Base-by-base conservation (phyloP, 2,329 filamentous ascomycete genomes). In the Beauveria rudraprayagi region DNA sequence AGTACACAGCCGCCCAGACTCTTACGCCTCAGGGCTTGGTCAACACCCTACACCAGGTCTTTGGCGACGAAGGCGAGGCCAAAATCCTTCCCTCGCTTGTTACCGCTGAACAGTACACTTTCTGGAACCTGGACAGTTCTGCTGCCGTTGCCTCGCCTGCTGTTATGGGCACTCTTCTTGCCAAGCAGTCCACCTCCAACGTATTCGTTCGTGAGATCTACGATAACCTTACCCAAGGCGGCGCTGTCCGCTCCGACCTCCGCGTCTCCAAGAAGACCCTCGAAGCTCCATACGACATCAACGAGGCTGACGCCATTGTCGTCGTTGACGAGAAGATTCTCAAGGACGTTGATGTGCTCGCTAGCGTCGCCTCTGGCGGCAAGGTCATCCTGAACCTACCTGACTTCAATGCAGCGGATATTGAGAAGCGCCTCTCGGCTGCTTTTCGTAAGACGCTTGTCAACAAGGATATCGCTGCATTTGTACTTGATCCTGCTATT, bases 111-210 rank as follows among this genome's bases (percentile, higher is more conserved):
- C 90, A 97, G 75, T 97, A 94, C 77, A 88, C 87, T 14, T 97
- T 99, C 82, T 97, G 92, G 92, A 90, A 97, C 67, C 72, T 90
- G 46, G 93, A 96, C 70, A 83, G 86, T 72, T 92, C 92, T 30
- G 75, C 79, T 1, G 83, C 88, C 56, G 80, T 82, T 56, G 79
- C 79, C 62, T 86, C 91, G 1, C 87, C 91, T 11, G 76, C 83
- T 24, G 83, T 78, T 43, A 71, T 87, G 30, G 81, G 82, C 64
- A 78, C 75, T 61, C 70, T 85, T 14, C 83, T 80, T 80, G 93
- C 87, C 80, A 86, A 88, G 80, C 92, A 83, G 73, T 90, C 77
- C 73, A 89, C 77, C 74, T 81, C 69, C 69, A 85, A 86, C 65
- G 76, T 88, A 65, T 81, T 83, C 61, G 69, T 85, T 43, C 86